phyloP scores from a whole-genome alignment of 345 rosid genomes.

The Gossypium raimondii region DNA sequence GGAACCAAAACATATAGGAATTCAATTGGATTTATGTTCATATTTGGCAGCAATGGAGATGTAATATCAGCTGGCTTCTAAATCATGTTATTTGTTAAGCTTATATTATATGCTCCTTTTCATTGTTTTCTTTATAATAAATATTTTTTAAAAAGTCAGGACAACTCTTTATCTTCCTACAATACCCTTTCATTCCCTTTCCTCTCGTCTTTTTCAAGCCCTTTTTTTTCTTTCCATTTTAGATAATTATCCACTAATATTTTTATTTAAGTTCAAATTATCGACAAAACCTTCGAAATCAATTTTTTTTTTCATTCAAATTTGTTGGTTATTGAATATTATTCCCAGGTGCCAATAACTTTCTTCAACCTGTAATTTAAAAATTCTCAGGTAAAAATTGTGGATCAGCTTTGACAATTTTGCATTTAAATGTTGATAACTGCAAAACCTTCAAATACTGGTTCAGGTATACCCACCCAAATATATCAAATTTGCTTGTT shows the following conservation, averaged over 20 bases:
- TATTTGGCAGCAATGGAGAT: conserved; percentile 3
- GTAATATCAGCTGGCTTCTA: conserved; percentile 9
- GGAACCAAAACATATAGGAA: conserved; percentile 11
- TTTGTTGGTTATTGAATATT: not conserved
- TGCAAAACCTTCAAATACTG: not conserved
- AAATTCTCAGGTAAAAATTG: too few relatives aligned
- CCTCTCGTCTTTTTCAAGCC: not conserved
- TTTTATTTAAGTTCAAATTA: not conserved
- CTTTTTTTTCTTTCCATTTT: not conserved
- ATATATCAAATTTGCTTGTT: not conserved
- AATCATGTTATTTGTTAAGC: not conserved
- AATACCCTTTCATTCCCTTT: conserved; percentile 24
- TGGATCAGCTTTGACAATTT: not conserved
- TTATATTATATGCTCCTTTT: not conserved
- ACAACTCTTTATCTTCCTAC: conserved; percentile 19
- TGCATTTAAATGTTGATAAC: not conserved
- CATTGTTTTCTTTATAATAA: conserved; percentile 17
- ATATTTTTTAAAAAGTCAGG: conserved; percentile 17
- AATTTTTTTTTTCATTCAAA: not conserved
- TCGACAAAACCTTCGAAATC: too few relatives aligned
- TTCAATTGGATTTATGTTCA: conserved; percentile 6
- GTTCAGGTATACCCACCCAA: not conserved
- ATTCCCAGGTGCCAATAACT: not conserved
- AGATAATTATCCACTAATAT: not conserved
- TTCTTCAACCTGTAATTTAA: not conserved